Evolutionary conservation across 2,329 filamentous ascomycete species (phyloP), one percentile per base, ranked within the genome.

Genomic region (Penicillium nordicum): DNA sequence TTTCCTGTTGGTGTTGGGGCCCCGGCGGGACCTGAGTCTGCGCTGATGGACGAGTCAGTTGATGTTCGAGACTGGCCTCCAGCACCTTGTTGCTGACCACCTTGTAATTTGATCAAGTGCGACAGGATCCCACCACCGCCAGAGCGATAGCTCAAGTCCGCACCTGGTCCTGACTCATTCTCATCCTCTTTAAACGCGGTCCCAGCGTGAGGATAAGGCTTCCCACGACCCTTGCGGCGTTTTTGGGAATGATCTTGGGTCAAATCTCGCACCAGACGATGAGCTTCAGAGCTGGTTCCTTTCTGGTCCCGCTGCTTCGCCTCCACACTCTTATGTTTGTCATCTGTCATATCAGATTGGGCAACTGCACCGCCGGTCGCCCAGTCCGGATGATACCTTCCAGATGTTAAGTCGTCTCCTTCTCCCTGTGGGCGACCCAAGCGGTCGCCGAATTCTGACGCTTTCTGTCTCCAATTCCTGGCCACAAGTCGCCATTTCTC

Each of bases 101-200:
- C 32, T 29, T 62, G 55, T 23, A 72, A 41, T 27, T 67, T 69
- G 16, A 72, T 64, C 42, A 73, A 49, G 49, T 73, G 67, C 4
- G 70, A 68, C 30, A 73, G 53, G 21, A 73, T 64, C 2, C 70
- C 70, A 4, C 69, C 70, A 1, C 66, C 68, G 9, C 68, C 67
- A 16, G 64, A 62, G 3, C 66, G 64, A 58, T 64, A 68, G 16
- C 60, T 60, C 3, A 66, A 44, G 4, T 61, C 61, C 1, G 62
- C 57, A 29, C 58, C 62, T 43, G 41, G 14, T 37, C 37, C 50
- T 2, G 38, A 50, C 12, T 57, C 56, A 18, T 59, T 47, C 27
- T 55, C 57, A 18, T 57, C 47, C 9, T 57, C 53, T 14, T 48
- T 32, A 41, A 55, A 51, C 18, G 56, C 54, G 42, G 21, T 63